A percentile compares a stretch with the other conserved stretches of the same genome.
Conservation (phyloP, 2,329 filamentous ascomycete genomes). For the Xylaria sp. region DNA sequence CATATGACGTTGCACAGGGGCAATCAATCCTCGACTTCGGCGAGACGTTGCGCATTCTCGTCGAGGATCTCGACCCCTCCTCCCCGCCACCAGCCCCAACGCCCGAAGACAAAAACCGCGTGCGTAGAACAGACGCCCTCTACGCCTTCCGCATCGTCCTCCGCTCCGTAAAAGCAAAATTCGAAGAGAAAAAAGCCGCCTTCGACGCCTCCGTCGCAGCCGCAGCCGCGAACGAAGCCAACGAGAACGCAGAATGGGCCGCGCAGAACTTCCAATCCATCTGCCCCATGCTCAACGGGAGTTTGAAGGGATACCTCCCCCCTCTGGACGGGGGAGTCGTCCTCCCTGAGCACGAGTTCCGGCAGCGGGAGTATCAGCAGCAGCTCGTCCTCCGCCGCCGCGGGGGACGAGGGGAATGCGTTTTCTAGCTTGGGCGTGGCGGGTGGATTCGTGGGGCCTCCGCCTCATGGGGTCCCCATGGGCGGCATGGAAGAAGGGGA, state of each 20-base stretch:
- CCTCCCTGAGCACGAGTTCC: too few species aligned
- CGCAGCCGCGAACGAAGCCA: background rate
- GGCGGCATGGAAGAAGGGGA: constrained; percentile 1
- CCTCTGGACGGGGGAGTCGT: constrained; percentile 32
- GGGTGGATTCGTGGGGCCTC: too few species aligned
- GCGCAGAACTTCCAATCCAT: constrained; percentile 18
- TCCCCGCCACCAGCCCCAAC: too few species aligned
- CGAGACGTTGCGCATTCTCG: constrained; percentile 6
- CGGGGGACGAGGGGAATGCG: too few species aligned
- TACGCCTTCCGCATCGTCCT: constrained; percentile 44
- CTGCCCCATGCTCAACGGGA: constrained; percentile 51
- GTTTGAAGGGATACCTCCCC: constrained; percentile 42
- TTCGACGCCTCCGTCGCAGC: constrained; percentile 25
- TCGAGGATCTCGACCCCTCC: background rate
- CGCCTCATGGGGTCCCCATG: too few species aligned
- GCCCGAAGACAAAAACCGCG: too few species aligned
- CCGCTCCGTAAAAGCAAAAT: constrained; percentile 43
- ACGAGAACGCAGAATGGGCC: constrained; percentile 11
- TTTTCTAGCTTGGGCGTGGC: too few species aligned
- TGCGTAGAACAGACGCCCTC: constrained; percentile 36
- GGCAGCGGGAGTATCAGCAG: background rate
- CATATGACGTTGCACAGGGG: constrained; percentile 33
- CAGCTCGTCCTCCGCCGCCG: too few species aligned
- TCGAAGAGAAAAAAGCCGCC: constrained; percentile 36
- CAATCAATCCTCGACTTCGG: constrained; percentile 38